Conservation (phyloP, 805 yeast genomes). For the Cyberlindnera japonica region DNA sequence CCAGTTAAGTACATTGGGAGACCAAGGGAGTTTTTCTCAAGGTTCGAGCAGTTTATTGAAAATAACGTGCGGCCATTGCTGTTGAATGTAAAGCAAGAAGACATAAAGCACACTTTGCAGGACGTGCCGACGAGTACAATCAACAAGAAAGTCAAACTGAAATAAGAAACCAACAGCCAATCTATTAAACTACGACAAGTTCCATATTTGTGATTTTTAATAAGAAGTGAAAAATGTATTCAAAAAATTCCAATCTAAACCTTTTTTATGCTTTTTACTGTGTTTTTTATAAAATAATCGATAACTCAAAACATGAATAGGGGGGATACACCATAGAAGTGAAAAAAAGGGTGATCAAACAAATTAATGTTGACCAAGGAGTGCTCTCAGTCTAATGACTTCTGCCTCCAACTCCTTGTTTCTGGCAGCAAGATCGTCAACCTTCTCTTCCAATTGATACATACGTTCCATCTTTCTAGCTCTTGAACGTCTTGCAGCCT, state of each 20-base stretch:
- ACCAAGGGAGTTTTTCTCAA: constrained; percentile 6
- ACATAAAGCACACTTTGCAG: not conserved
- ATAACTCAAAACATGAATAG: too few species aligned
- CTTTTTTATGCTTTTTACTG: constrained; percentile 7
- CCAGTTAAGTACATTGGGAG: constrained; percentile 16
- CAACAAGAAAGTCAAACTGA: not conserved
- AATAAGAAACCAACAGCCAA: not conserved
- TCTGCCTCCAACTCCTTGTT: constrained; percentile 63
- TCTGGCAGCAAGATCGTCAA: constrained; percentile 56
- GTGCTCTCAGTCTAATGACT: constrained; percentile 52
- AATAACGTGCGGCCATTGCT: not conserved
- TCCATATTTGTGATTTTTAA: not conserved
- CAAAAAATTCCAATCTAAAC: constrained; percentile 2
- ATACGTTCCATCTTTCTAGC: constrained; percentile 90
- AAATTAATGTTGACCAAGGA: constrained; percentile 33
- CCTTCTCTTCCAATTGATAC: constrained; percentile 74
- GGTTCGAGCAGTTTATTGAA: constrained; percentile 7
- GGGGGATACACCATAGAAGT: too few species aligned
- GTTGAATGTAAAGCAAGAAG: not conserved
- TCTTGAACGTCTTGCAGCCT: constrained; percentile 93
- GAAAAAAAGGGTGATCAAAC: not conserved
- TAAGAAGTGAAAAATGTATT: constrained; percentile 1
- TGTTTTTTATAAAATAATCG: constrained; percentile 3
- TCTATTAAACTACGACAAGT: not conserved
- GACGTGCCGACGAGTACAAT: not conserved